phyloP scores from a whole-genome alignment of 805 yeast genomes.

The Candida insectalens region DNA sequence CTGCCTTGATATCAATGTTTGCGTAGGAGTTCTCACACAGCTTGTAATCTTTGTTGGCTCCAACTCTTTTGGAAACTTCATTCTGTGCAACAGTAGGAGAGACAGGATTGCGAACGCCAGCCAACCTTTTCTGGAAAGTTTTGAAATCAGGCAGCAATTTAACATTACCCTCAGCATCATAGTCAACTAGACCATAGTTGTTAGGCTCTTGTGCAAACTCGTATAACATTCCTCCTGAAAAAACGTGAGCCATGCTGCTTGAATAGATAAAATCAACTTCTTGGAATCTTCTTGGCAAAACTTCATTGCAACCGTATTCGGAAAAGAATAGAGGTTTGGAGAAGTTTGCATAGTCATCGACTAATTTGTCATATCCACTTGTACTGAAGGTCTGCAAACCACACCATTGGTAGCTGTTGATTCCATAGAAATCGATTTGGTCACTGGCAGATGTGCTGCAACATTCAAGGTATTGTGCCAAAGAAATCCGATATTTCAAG shows the following conservation, averaged over 20 bases:
- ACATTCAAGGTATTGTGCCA: conserved; percentile 77
- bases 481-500: conserved; percentile 59
- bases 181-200: conserved; percentile 65
- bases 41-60: conserved; percentile 5
- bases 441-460: conserved; percentile 40
- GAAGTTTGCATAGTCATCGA: conserved; percentile 58
- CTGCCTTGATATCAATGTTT: conserved; percentile 31
- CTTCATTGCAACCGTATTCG: conserved; percentile 86
- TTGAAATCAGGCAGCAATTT: conserved; percentile 34
- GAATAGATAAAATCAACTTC: conserved; percentile 69
- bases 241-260: conserved; percentile 59
- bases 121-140: conserved; percentile 33
- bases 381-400: conserved; percentile 77
- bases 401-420: conserved; percentile 78
- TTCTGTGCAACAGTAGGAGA: conserved; percentile 12
- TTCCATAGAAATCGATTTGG: conserved; percentile 72
- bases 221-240: conserved; percentile 80
- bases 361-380: conserved; percentile 66
- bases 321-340: conserved; percentile 78
- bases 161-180: conserved; percentile 32
- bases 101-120: conserved; percentile 21
- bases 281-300: conserved; percentile 68
- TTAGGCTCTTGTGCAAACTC: conserved; percentile 75
- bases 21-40: conserved; percentile 31
- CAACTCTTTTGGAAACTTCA: conserved; percentile 8